Evolutionary conservation across 2,329 filamentous ascomycete genomes (phyloP), one percentile per base, ranked within the genome.

Genomic region (Ophiostoma pallidulum): DNA sequence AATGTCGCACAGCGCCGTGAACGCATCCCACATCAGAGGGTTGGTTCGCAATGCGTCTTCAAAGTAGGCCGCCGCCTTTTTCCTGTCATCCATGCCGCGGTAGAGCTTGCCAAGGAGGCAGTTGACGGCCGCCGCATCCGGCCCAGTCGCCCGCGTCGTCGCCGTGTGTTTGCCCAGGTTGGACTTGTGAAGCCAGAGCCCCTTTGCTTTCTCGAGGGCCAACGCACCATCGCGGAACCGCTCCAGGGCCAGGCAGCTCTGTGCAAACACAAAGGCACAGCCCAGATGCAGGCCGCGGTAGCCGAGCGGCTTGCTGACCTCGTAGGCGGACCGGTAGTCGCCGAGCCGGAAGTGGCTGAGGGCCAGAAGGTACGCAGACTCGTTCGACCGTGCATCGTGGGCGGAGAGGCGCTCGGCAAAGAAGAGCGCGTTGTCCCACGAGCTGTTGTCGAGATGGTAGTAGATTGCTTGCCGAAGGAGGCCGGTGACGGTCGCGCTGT

Each of bases 1-100:
- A 81, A 78, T 86, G 60, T 96, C 89, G 62, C 90, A 95, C 8
- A 98, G 74, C 14, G 80, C 84, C 19, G 83, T 81, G 59, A 97
- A 97, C 0, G 91, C 90, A 70, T 98, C 92, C 92, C 92, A 98
- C 78, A 95, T 92, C 65, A 97, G 91, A 2, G 92, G 90, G 59
- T 97, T 98, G 47, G 82, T 65, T 66, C 90, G 94, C 58, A 98
- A 69, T 6, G 90, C 80, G 51, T 94, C 88, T 56, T 94, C 88
- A 61, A 92, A 97, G 63, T 80, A 88, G 55, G 85, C 78, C 14
- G 91, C 80, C 8, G 92, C 90, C 64, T 86, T 89, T 57, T 84
- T 84, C 59, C 85, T 85, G 58, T 86, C 76, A 57, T 95, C 85
- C 57, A 92, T 83, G 3, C 78, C 86, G 41, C 84, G 80, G 68